Evolutionary conservation across 176 grass and related monocot species (phyloP).

Genomic region (Rhynchospora pubera): DNA sequence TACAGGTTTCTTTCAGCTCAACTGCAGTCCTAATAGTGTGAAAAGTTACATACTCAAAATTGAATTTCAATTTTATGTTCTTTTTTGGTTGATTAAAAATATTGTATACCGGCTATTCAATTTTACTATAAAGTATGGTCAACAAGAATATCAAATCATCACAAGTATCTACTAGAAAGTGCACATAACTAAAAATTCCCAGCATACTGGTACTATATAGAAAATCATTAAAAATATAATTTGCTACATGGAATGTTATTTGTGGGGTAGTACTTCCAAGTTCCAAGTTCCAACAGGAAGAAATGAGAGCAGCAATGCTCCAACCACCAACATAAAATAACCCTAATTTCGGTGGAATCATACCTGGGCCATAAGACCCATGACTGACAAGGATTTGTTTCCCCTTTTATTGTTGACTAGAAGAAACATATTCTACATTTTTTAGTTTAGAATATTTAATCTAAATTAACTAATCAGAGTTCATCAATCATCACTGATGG

Average conservation of each 20-base stretch:
- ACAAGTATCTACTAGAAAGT: not conserved
- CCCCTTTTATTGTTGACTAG: not conserved
- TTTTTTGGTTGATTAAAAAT: not conserved
- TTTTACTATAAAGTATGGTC: not conserved
- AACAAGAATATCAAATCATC: not conserved
- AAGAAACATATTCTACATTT: not conserved
- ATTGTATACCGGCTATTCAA: not conserved
- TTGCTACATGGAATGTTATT: not conserved
- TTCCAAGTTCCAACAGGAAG: not conserved
- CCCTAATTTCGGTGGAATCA: not conserved
- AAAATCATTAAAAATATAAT: not conserved
- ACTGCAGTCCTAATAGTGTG: no score
- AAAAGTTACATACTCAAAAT: not conserved
- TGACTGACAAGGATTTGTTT: not conserved
- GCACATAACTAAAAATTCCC: not conserved
- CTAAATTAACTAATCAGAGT: not conserved
- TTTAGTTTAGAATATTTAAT: not conserved
- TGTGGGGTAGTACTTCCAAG: not conserved
- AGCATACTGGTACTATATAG: not conserved
- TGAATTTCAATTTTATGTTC: not conserved
- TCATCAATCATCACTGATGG: not conserved
- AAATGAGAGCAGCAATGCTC: not conserved
- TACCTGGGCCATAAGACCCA: not conserved
- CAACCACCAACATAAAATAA: not conserved
- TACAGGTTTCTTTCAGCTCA: no score